Conservation (phyloP, 306 rosid genomes). For the Arachis stenosperma region DNA sequence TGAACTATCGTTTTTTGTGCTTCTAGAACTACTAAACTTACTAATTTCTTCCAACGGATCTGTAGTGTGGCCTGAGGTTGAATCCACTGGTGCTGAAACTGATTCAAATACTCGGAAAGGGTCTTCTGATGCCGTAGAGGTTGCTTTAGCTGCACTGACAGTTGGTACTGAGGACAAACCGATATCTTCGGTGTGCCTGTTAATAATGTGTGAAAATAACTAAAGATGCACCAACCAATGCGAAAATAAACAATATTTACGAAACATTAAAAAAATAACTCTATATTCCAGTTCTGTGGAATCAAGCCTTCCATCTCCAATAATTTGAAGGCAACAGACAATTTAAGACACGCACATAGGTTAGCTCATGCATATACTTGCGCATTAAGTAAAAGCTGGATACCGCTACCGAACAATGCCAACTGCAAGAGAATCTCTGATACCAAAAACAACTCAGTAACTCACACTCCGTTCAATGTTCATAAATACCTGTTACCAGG, state of each 20-base stretch:
- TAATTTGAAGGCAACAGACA: conserved; percentile 11
- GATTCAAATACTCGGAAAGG: conserved; percentile 72
- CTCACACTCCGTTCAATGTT: neutral
- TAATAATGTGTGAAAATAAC: conserved; percentile 34
- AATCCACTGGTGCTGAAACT: conserved; percentile 44
- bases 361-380: neutral
- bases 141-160: conserved; percentile 53
- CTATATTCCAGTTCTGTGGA: neutral
- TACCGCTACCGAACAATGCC: conserved; percentile 30
- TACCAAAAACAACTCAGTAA: neutral
- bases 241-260: conserved; percentile 31
- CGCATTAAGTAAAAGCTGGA: conserved; percentile 30
- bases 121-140: conserved; percentile 60
- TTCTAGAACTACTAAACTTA: conserved; percentile 66
- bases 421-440: conserved; percentile 30
- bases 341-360: neutral
- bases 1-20: conserved; percentile 53
- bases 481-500: conserved; percentile 64
- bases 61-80: conserved; percentile 53
- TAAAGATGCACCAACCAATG: conserved; percentile 20
- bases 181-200: conserved; percentile 70
- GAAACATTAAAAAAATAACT: conserved; percentile 18
- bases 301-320: neutral
- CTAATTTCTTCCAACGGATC: conserved; percentile 82
- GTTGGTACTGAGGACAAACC: conserved; percentile 67